Base-by-base conservation (phyloP, 75 land plant species). In the Isoetes taiwanensis region DNA sequence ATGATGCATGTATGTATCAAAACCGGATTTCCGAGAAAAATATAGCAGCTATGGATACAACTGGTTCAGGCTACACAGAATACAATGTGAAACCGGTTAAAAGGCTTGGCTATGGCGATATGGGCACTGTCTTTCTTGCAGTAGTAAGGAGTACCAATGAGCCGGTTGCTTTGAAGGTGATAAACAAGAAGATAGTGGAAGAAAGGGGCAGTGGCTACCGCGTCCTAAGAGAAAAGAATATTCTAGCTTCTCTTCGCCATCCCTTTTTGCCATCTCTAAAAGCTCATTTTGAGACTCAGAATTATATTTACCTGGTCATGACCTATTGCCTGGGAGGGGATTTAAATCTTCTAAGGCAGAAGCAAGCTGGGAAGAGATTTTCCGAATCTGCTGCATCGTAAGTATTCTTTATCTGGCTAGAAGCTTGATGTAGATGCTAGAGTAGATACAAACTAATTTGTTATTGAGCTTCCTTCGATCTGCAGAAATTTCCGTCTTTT, bases 311-410 rank as follows among this genome's bases (percentile, higher is more conserved):
- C 5, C 80, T 74, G 62, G 78, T 74, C 28, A 73, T 81, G 0
- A 74, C 78, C 34, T 72, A 64, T 41, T 85, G 85, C 63, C 65
- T 81, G 21, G 85, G 89, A 2, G 75, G 79, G 2, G 77, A 81
- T 62, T 64, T 85, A 20, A 64, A 72, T 61, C 39, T 59, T 2
- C 64, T 85, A 1, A 30, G 89, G 31, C 53, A 40, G 23, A 57
- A 43, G 11, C 85, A 81, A 62, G 69, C 72, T 4, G 88, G 81
- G 57, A 63, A 72, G 35, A 81, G 58, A 68, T 85, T 85, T 71
- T 81, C 89, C 39, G 74, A 72, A 12, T 25, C n/a, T 0, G 2
- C 57, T 19, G n/a, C n/a, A n/a, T n/a, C n/a, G n/a, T n/a, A n/a
- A n/a, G n/a, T n/a, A 37, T n/a, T n/a, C n/a, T n/a, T n/a, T n/a